A percentile compares a stretch with the other conserved stretches of the same genome.
Conservation (phyloP, 2,329 filamentous ascomycete genomes). For the Penicillium polonicum region DNA sequence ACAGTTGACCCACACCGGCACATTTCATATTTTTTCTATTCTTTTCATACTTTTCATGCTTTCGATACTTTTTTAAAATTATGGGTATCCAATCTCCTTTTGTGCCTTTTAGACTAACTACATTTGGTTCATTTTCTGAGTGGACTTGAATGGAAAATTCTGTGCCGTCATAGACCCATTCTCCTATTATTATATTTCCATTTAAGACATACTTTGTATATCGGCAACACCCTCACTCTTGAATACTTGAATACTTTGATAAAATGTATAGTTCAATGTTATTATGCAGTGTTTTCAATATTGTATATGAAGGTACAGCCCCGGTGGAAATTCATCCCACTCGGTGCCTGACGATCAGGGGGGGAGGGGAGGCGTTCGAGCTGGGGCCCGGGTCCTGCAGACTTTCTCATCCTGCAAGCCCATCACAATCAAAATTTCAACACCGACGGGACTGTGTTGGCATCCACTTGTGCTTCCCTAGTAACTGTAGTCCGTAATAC, state of each 20-base stretch:
- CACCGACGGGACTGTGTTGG: background rate
- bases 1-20: conserved; percentile 5
- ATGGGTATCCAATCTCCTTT: conserved; percentile 1
- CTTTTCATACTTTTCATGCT: background rate
- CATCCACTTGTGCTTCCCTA: background rate
- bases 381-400: background rate
- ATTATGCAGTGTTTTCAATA: background rate
- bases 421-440: background rate
- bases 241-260: background rate
- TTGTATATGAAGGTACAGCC: background rate
- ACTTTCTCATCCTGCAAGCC: background rate
- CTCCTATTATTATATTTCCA: background rate
- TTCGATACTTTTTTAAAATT: background rate
- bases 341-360: conserved; percentile 18
- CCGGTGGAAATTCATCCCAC: background rate
- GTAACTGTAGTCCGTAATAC: background rate
- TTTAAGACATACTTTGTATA: too few species aligned
- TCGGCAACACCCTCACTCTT: background rate
- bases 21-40: background rate
- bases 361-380: conserved; percentile 1
- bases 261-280: background rate
- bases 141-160: background rate
- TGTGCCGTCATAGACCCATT: background rate
- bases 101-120: background rate
- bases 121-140: background rate